Base-by-base conservation (phyloP, 306 rosid species). In the Medicago lupulina region DNA sequence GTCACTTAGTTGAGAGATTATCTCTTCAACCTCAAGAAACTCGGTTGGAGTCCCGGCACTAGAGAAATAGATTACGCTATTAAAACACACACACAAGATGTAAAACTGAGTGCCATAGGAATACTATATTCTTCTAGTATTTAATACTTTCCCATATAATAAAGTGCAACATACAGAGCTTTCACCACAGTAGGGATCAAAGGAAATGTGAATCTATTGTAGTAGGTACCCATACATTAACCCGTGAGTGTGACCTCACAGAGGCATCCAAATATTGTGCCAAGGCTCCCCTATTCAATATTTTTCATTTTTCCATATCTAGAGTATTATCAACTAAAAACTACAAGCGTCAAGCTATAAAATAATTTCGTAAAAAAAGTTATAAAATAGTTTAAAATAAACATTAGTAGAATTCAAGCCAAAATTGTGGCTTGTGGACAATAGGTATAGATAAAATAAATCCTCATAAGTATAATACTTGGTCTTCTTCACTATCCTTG, bases 341-440 rank as follows among this genome's bases (percentile, higher is more conserved):
- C n/a, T 28, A 46, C 47, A 73, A 9, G 19, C 39, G 62, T 12
- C 31, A 10, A 12, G 19, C 58, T 73, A 53, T 19, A 31, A 36
- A 38, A 71, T 28, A 47, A 75, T 28, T 28, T 28, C 0, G 31
- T 3, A 28, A 28, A 28, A 28, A 28, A 10, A 11, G 19, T 68
- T 59, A 51, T 19, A 28, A 36, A 38, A 71, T 28, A 75, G 63
- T 73, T 34, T 19, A 28, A 17, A 38, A 71, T 28, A 74, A 63
- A 12, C 54, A 51, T 14, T 14, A 75, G n/a, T 54, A 21, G 4
- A 34, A 7, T 40, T 12, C 68, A 16, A 67, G 58, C 38, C 15
- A 54, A 41, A 25, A 67, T 49, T 57, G 73, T 19, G 21, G 41
- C 67, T 18, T 40, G 34, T 41, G 6, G 12, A 44, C 47, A 55